These are phyloP conservation scores for Moringa oleifera DNA, from an alignment of 345 rosid genomes.

Conservation along the genomic window DNA sequence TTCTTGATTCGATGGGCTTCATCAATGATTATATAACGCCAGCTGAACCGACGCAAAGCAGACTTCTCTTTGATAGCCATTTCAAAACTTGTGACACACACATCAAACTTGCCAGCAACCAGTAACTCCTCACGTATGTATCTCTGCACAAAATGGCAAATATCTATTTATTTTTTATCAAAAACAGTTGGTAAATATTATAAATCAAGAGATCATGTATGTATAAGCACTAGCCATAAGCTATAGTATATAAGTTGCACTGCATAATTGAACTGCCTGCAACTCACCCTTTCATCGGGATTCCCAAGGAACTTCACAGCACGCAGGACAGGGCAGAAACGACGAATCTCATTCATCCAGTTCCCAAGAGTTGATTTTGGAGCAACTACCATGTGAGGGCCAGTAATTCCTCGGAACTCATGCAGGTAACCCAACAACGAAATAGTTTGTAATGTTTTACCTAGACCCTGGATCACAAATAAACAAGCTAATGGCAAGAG, in stretches of 20 bases:
- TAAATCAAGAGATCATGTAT: neutral
- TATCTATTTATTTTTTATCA: too few species aligned
- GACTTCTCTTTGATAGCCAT: slow-evolving; percentile 99
- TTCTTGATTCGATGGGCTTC: slow-evolving; percentile 98
- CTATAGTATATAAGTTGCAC: too few species aligned
- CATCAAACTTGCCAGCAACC: slow-evolving; percentile 97
- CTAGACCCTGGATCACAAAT: slow-evolving; percentile 67
- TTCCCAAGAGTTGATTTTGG: slow-evolving; percentile 99
- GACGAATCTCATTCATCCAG: slow-evolving; percentile 98
- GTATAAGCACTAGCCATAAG: neutral
- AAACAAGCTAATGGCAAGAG: slow-evolving; percentile 2
- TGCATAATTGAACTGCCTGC: too few species aligned
- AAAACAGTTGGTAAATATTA: slow-evolving; percentile 2
- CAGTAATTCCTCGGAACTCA: slow-evolving; percentile 91
- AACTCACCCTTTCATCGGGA: slow-evolving; percentile 93
- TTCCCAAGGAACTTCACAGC: slow-evolving; percentile 96
- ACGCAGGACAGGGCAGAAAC: slow-evolving; percentile 90
- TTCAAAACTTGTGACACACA: slow-evolving; percentile 97
- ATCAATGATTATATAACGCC: slow-evolving; percentile 96
- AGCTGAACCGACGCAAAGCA: slow-evolving; percentile 84
- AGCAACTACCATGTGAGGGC: slow-evolving; percentile 99
- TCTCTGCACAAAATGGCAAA: slow-evolving; percentile 48
- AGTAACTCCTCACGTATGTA: slow-evolving; percentile 88
- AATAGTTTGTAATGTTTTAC: slow-evolving; percentile 96
- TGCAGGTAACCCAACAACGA: slow-evolving; percentile 91